Conservation (phyloP, 768 basidiomycete species). For the Mrakia blollopis region DNA sequence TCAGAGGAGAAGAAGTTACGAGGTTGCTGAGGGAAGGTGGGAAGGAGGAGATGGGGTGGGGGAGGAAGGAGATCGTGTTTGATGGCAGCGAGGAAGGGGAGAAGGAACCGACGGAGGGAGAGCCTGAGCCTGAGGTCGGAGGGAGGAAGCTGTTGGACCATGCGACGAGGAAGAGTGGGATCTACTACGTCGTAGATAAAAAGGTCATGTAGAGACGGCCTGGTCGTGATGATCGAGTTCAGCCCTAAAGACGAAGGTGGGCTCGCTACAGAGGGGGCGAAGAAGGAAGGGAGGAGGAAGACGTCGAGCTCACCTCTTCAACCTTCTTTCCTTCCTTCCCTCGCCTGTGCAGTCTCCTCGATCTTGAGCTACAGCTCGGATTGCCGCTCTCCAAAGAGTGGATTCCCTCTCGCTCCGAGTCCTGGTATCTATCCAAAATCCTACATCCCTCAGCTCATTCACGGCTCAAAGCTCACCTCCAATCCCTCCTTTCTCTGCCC, state of each 20-base stretch:
- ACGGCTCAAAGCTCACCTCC: no score
- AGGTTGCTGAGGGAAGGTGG: not conserved
- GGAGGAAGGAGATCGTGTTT: slow-evolving; percentile 1
- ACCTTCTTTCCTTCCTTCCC: no score
- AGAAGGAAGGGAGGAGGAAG: not conserved
- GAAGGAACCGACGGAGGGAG: slow-evolving; percentile 2
- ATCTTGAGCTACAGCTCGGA: no score
- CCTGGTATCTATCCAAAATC: no score
- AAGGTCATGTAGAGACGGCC: not conserved
- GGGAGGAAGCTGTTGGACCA: not conserved
- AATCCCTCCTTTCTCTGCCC: no score
- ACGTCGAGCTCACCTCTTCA: no score
- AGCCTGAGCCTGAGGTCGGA: not conserved
- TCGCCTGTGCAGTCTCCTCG: no score
- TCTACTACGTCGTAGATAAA: not conserved
- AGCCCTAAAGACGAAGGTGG: not conserved
- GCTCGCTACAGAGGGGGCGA: not conserved
- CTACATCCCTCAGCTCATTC: no score
- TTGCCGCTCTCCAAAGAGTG: no score
- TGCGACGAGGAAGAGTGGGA: not conserved
- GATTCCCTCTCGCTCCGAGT: no score
- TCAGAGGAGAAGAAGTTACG: not conserved
- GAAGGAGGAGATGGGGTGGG: not conserved
- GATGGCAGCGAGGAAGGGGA: slow-evolving; percentile 12
- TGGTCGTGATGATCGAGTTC: no score